These are phyloP conservation scores for Erysiphe pulchra DNA, from an alignment of 2,329 filamentous ascomycete species.

Conservation along the genomic window DNA sequence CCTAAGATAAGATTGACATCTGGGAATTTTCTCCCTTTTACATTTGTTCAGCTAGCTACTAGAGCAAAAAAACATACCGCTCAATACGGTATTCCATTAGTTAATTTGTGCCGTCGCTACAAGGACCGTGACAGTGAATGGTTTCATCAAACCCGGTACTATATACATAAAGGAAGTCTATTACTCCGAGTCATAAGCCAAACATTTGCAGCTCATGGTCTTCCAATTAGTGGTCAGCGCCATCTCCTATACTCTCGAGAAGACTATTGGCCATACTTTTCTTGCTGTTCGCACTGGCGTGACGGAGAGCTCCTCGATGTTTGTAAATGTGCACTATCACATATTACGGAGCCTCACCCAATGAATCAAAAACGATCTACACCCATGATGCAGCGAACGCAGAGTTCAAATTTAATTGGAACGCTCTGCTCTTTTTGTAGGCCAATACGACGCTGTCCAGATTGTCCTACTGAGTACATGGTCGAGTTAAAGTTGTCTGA, in stretches of 20 bases:
- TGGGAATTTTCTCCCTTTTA: conserved; percentile 27
- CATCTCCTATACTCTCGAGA: conserved; percentile 31
- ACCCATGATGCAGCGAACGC: conserved; percentile 3
- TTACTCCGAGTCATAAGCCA: conserved; percentile 31
- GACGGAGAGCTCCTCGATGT: conserved; percentile 32
- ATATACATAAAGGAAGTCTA: conserved; percentile 25
- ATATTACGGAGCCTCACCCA: conserved; percentile 23
- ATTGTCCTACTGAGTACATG: conserved; percentile 35
- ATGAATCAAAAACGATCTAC: conserved; percentile 12
- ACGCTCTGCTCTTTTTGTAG: conserved; percentile 26
- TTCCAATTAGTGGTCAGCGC: conserved; percentile 25
- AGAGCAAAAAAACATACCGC: conserved; percentile 22
- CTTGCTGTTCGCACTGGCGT: conserved; percentile 33
- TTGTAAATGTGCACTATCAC: conserved; percentile 32
- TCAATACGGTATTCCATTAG: conserved; percentile 20
- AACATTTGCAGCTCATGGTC: conserved; percentile 22
- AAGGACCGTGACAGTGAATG: conserved; percentile 22
- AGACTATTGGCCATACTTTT: conserved; percentile 36
- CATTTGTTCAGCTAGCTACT: conserved; percentile 30
- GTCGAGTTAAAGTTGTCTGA: conserved; percentile 33
- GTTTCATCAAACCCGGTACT: conserved; percentile 27
- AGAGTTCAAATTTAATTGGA: conserved; percentile 17
- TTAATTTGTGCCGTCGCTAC: conserved; percentile 26
- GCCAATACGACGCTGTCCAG: conserved; percentile 32
- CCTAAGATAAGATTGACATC: conserved; percentile 27